Evolutionary conservation across 495 filamentous ascomycete genomes (phyloP).

Genomic region (Neurospora sp.): DNA sequence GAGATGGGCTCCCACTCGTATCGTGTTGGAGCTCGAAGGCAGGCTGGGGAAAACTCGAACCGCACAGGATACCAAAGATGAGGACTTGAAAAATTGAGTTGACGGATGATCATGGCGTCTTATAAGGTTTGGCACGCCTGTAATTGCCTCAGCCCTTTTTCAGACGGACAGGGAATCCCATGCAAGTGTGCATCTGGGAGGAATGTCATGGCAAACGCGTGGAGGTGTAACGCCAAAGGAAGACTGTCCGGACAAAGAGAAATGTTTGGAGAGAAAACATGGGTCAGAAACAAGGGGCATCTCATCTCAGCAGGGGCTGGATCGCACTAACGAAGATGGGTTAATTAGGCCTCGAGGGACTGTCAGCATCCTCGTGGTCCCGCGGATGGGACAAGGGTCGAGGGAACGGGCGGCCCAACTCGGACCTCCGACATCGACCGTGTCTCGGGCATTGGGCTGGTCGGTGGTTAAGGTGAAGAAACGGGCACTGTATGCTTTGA

Average conservation of each 20-base stretch:
- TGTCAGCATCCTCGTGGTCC: not conserved
- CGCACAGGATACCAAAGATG: not conserved
- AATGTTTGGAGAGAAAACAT: not conserved
- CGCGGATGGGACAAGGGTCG: not conserved
- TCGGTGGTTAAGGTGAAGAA: not conserved
- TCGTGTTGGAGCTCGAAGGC: not conserved
- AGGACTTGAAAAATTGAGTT: not conserved
- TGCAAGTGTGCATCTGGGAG: not conserved
- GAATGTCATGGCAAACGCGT: not conserved
- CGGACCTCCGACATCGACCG: not conserved
- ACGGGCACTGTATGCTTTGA: not conserved
- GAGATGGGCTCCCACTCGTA: not conserved
- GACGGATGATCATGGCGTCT: not conserved
- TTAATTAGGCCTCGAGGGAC: not conserved
- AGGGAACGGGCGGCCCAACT: not conserved
- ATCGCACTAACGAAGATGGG: not conserved
- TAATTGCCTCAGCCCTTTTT: not conserved
- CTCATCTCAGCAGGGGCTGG: not conserved
- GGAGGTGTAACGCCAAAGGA: not conserved
- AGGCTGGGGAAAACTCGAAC: not conserved
- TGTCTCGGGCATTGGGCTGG: not conserved
- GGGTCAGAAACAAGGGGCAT: not conserved
- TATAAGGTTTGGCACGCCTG: not conserved
- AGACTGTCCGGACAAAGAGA: not conserved
- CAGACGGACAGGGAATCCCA: not conserved